phyloP scores from a whole-genome alignment of 192 early-diverging fungal species.

The Coemansia sp. region DNA sequence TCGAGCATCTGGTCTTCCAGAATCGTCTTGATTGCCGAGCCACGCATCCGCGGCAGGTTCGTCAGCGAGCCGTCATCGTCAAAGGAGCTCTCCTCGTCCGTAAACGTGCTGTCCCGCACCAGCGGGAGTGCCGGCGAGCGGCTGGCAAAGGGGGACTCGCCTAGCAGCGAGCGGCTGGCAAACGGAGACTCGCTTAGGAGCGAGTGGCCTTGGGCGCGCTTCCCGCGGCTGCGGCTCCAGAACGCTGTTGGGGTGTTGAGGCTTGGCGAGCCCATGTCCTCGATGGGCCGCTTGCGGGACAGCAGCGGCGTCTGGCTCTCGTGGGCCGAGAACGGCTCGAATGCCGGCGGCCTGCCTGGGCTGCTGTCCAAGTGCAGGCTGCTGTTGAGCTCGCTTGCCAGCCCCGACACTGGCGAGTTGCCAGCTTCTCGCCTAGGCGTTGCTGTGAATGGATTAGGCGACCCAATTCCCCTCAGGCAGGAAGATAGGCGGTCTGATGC shows the following conservation, averaged over 20 bases:
- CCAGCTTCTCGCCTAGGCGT: constrained; percentile 4
- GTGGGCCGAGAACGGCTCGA: constrained; percentile 20
- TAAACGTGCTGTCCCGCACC: constrained; percentile 20
- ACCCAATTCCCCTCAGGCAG: constrained; percentile 21
- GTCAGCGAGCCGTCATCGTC: constrained; percentile 44
- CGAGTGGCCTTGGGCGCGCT: neutral
- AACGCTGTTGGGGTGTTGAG: constrained; percentile 21
- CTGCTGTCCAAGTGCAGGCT: constrained; percentile 30
- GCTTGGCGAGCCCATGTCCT: constrained; percentile 26
- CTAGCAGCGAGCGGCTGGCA: constrained; percentile 21
- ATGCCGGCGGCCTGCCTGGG: constrained; percentile 5
- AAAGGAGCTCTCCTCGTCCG: constrained; percentile 45
- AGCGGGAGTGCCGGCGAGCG: constrained; percentile 12
- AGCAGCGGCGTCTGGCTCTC: constrained; percentile 22
- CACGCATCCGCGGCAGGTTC: constrained; percentile 27
- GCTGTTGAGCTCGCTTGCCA: constrained; percentile 39
- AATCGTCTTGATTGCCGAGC: constrained; percentile 10
- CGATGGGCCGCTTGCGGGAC: constrained; percentile 31
- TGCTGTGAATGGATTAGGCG: constrained; percentile 34
- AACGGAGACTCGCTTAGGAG: no score
- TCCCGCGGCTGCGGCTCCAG: constrained; percentile 21
- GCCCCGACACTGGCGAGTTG: constrained; percentile 26
- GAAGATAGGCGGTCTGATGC: constrained; percentile 26
- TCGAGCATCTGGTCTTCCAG: constrained; percentile 18
- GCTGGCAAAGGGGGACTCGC: constrained; percentile 6